These are phyloP conservation scores for Pythium sp. DNA, from an alignment of 352 stramenopile genomes.

Conservation along the genomic window DNA sequence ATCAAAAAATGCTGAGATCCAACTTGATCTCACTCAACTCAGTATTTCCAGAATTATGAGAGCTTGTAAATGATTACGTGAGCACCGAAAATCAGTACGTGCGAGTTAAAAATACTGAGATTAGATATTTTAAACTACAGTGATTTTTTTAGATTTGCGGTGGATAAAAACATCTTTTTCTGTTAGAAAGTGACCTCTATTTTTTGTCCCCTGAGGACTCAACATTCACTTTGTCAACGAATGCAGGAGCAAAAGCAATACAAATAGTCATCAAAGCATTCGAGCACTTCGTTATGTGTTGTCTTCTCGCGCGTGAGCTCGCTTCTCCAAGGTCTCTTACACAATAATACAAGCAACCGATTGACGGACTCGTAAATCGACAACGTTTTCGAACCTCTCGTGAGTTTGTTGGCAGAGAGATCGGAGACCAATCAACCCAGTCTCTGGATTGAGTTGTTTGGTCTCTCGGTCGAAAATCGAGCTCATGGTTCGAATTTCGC, in stretches of 20 bases:
- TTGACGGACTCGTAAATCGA: background rate
- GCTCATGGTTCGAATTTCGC: background rate
- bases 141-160: background rate
- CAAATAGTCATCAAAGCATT: too few relatives aligned
- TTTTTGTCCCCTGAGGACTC: too few relatives aligned
- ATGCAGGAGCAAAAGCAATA: too few relatives aligned
- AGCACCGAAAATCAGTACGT: background rate
- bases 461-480: background rate
- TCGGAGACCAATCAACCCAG: background rate
- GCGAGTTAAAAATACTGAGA: background rate
- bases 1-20: too few relatives aligned
- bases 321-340: too few relatives aligned
- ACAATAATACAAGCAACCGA: background rate
- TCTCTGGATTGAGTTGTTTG: background rate
- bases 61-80: background rate
- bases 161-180: too few relatives aligned
- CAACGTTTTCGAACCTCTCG: background rate
- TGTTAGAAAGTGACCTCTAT: background rate
- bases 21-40: background rate
- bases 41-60: background rate
- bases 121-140: background rate
- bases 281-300: too few relatives aligned
- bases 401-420: background rate
- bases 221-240: too few relatives aligned
- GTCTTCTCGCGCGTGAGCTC: too few relatives aligned